A percentile compares a stretch with the other conserved stretches of the same genome.
Conservation (phyloP, 106 monocot species). For the Allium sativum region DNA sequence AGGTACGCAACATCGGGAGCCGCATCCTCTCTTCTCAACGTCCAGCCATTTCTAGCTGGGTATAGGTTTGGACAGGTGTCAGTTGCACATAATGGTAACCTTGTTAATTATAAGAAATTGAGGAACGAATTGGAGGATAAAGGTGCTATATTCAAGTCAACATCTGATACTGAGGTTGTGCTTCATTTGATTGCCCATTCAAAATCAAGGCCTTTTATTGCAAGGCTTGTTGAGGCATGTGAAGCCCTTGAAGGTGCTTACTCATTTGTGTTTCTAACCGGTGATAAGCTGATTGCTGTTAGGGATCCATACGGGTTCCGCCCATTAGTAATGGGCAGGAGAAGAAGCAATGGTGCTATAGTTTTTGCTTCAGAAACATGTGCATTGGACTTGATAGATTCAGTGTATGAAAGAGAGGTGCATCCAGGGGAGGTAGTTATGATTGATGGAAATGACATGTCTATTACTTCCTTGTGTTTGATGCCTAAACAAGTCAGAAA, state of each 20-base stretch:
- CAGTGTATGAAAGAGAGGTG: constrained; percentile 44
- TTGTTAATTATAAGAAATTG: constrained; percentile 65
- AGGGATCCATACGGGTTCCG: constrained; percentile 80
- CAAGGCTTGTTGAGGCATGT: constrained; percentile 51
- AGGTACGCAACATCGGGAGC: constrained; percentile 87
- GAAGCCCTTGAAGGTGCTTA: constrained; percentile 49
- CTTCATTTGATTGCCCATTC: constrained; percentile 66
- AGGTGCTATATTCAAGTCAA: constrained; percentile 74
- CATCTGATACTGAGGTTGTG: constrained; percentile 53
- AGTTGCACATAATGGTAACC: constrained; percentile 86
- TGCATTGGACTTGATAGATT: constrained; percentile 52
- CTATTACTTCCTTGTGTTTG: constrained; percentile 43
- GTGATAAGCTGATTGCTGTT: constrained; percentile 51
- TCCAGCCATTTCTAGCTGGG: constrained; percentile 68
- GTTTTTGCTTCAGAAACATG: constrained; percentile 69
- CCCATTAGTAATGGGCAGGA: constrained; percentile 69
- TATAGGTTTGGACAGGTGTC: constrained; percentile 57
- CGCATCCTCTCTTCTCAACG: constrained; percentile 51
- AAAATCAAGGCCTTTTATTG: constrained; percentile 55
- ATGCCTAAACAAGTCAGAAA: constrained; percentile 40
- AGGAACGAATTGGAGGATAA: constrained; percentile 31
- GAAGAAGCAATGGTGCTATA: constrained; percentile 29
- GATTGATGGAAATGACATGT: constrained; percentile 18
- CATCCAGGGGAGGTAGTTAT: constrained; percentile 26
- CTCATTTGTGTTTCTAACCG: constrained; percentile 43